phyloP scores from a whole-genome alignment of 805 yeast genomes.

The Tetrapisispora namnaoensis region DNA sequence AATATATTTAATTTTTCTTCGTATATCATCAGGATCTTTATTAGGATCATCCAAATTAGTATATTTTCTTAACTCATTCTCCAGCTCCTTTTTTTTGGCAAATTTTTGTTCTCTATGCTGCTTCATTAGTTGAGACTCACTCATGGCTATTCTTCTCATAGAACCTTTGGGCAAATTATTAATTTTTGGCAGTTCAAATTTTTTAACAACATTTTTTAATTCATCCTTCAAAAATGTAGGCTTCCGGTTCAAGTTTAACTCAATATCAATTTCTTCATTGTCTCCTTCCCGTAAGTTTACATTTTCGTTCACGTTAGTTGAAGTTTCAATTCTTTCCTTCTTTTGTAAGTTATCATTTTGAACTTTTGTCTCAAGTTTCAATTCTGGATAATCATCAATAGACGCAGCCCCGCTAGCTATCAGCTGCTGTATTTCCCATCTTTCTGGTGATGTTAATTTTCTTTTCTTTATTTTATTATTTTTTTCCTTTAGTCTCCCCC shows the following conservation, averaged over 20 bases:
- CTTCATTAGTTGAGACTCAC: conserved; percentile 59
- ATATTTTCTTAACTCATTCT: conserved; percentile 28
- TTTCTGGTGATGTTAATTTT: conserved; percentile 71
- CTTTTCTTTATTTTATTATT: conserved; percentile 21
- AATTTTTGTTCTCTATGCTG: conserved; percentile 53
- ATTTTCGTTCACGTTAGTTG: not conserved
- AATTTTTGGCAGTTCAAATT: conserved; percentile 46
- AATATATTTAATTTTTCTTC: conserved; percentile 10
- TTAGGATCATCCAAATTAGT: conserved; percentile 26
- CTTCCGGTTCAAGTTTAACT: conserved; percentile 47
- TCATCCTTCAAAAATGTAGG: conserved; percentile 64
- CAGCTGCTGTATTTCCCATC: conserved; percentile 83
- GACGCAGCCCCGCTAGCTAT: conserved; percentile 69
- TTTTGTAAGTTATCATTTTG: not conserved
- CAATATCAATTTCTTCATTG: conserved; percentile 57
- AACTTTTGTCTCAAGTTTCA: conserved; percentile 23
- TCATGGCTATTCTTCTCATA: conserved; percentile 60
- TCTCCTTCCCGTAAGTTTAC: conserved; percentile 17
- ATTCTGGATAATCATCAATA: conserved; percentile 59
- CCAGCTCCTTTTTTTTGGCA: conserved; percentile 38
- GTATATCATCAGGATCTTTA: conserved; percentile 9
- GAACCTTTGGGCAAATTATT: conserved; percentile 72
- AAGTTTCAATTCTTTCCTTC: not conserved
- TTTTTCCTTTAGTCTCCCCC: conserved; percentile 2
- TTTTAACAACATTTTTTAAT: conserved; percentile 12